Evolutionary conservation across 1,284 basidiomycete species (phyloP), one percentile per base, ranked within the genome.

Genomic region (Pyrrhoderma lamaoense): DNA sequence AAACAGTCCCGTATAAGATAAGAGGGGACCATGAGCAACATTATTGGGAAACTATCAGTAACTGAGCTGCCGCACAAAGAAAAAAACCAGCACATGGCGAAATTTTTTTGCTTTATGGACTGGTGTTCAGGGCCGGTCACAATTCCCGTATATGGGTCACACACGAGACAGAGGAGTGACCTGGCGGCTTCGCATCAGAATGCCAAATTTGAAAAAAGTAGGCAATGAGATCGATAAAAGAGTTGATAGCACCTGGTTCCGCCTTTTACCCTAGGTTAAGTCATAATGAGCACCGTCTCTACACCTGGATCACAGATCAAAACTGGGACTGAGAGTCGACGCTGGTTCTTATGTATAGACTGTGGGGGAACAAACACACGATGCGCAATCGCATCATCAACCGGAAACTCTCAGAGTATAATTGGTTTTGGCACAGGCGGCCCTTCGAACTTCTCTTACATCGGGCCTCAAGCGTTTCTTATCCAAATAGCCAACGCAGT

Each of bases 321-420:
- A n/a, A n/a, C n/a, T n/a, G n/a, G n/a, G n/a, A n/a, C n/a, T n/a
- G n/a, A n/a, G n/a, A n/a, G n/a, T 31, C 27, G 11, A 7, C 13
- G 14, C 19, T 44, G 23, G 18, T 85, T 77, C 62, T 79, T 90
- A 56, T 89, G 83, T 60, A 79, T 85, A 54, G 86, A 90, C 65
- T 89, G 87, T 56, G 88, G 88, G 31, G 88, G 85, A 18, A 85
- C 85, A 43, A 91, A 91, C 70, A 89, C 87, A 5, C 76, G 82
- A 21, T 84, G 76, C 8, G 85, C 77, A 56, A 76, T 91, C 62
- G 71, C 71, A 54, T 71, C 81, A 60, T 59, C 61, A 19, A 56
- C 70, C 3, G 84, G 86, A 50, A 65, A 67, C 2, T 72, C 87
- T 60, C 55, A 86, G 45, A 82, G 76, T 0, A 79, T 80, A 31